A percentile compares a stretch with the other conserved stretches of the same genome.
Conservation (phyloP, 306 rosid genomes). For the Castanea crenata region DNA sequence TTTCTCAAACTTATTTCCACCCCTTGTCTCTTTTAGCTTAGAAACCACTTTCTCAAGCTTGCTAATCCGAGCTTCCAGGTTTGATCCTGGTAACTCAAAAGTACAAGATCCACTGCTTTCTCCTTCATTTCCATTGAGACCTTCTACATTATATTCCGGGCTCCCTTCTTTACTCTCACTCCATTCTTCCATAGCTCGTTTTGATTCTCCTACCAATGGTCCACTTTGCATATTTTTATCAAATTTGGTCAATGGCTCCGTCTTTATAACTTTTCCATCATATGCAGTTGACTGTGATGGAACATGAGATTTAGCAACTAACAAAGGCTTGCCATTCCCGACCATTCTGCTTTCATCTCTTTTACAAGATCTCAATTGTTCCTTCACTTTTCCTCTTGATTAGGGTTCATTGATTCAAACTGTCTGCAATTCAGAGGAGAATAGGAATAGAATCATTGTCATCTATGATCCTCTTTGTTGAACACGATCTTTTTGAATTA, state of each 20-base stretch:
- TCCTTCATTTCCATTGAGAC: neutral
- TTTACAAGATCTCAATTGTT: neutral
- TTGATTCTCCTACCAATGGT: neutral
- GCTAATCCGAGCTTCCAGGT: constrained; percentile 22
- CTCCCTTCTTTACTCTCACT: neutral
- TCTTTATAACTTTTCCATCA: neutral
- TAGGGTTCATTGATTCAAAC: neutral
- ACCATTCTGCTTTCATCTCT: constrained; percentile 1
- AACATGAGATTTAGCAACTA: constrained; percentile 2
- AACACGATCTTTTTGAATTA: neutral
- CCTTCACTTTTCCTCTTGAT: neutral
- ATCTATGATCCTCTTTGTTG: neutral
- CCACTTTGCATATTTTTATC: too few relatives aligned
- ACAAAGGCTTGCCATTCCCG: neutral
- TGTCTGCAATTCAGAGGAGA: neutral
- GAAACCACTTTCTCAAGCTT: constrained; percentile 18
- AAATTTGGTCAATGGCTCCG: too few relatives aligned
- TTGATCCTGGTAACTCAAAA: neutral
- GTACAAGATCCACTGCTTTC: neutral
- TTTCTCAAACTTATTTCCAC: neutral
- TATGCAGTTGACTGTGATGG: neutral
- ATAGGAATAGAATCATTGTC: neutral
- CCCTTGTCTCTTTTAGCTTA: constrained; percentile 16
- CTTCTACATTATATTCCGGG: neutral
- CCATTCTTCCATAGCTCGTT: neutral